Conservation (phyloP, 805 yeast species). For the Starmerella geochares region DNA sequence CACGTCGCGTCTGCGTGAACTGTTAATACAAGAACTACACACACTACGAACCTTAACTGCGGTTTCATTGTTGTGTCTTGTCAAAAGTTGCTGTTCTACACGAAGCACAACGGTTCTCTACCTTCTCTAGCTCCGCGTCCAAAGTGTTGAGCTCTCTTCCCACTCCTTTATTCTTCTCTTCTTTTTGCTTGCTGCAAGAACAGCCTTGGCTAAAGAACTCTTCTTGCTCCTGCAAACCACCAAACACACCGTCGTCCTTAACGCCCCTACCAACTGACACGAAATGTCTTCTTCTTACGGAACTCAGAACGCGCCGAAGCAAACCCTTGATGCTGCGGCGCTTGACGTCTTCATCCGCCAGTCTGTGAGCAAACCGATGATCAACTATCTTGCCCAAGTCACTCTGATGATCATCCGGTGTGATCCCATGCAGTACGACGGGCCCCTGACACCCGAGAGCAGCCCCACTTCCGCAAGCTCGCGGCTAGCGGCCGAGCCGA, state of each 20-base stretch:
- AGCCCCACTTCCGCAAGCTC: conserved; percentile 9
- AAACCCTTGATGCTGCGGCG: conserved; percentile 30
- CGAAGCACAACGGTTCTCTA: not conserved
- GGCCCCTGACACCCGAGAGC: conserved; percentile 26
- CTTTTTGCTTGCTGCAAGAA: not conserved
- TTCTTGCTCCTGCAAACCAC: not conserved
- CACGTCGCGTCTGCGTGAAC: not conserved
- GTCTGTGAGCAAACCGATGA: conserved; percentile 36
- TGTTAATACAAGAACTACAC: not conserved
- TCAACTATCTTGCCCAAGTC: conserved; percentile 36
- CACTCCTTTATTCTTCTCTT: not conserved
- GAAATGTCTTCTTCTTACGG: not conserved
- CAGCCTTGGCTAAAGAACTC: too few relatives aligned
- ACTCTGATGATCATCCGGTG: conserved; percentile 34
- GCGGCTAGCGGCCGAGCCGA: conserved; percentile 25
- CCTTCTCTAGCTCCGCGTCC: not conserved
- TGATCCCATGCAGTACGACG: conserved; percentile 26
- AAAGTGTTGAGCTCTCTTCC: not conserved
- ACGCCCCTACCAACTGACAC: not conserved
- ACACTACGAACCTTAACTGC: not conserved
- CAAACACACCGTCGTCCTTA: not conserved
- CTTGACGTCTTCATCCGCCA: conserved; percentile 35
- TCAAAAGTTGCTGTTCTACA: not conserved
- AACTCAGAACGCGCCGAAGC: not conserved
- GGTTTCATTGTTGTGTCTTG: not conserved